Base-by-base conservation (phyloP, 2,329 filamentous ascomycete species). In the Fusarium xylarioides region DNA sequence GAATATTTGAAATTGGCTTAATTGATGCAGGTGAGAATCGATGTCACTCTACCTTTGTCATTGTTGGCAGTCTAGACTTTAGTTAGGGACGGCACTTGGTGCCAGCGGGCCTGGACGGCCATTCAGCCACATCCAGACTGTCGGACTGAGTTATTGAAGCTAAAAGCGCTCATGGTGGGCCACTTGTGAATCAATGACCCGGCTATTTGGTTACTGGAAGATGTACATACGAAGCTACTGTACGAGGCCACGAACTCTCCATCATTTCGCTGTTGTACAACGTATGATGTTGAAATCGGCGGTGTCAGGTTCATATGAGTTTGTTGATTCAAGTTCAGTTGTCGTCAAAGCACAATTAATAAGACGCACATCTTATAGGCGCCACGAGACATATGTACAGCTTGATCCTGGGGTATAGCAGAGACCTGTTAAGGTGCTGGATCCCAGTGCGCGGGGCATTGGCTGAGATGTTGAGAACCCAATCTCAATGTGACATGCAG, bases 81-180 rank as follows among this genome's bases (percentile, higher is more conserved):
- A 43, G 46, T 50, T 28, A 49, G 40, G 59, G 30, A 65, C 65
- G 65, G 66, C 66, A 69, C 58, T 69, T 69, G 44, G 28, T 50
- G 26, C 44, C 68, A 67, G 57, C 34, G 44, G 44, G 57, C 43
- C 66, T 69, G 46, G 26, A 43, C 66, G 58, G 58, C 66, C 66
- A 53, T 69, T 53, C 52, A 70, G 66, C 66, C 66, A 69, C 66
- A 65, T 38, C 66, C 66, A 70, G 46, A 58, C 66, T 69, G 66
- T 65, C 59, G 66, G 66, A 69, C 66, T 70, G 59, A 32, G 55
- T 54, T 63, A n/a, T 50, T 49, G 49, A 58, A 68, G 47, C 65
- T 57, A 70, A 28, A 44, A 53, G 63, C 53, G 42, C 52, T 63
- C 50, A 55, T 49, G 49, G 42, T 49, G 58, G 50, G 32, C 55